Evolutionary conservation across 2,329 filamentous ascomycete genomes (phyloP).

Genomic region (Cercospora zeae-maydis): DNA sequence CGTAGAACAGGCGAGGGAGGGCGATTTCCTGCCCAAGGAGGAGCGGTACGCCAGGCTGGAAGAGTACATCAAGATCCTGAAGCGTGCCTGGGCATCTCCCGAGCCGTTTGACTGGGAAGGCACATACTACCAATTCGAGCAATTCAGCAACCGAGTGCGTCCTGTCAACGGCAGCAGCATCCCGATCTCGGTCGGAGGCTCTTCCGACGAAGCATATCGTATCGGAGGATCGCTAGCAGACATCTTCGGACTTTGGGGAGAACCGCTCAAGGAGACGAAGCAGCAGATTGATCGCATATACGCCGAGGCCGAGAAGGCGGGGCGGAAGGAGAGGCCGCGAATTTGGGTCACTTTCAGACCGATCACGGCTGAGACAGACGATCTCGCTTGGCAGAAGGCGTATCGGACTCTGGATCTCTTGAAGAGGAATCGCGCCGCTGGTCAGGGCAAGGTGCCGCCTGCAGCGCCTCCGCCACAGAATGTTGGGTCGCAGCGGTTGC

Average conservation of each 20-base stretch:
- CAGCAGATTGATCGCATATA: conserved; percentile 61
- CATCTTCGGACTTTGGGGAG: conserved; percentile 63
- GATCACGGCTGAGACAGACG: conserved; percentile 59
- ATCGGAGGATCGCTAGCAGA: conserved; percentile 57
- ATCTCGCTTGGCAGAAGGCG: conserved; percentile 60
- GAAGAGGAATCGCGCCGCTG: conserved; percentile 40
- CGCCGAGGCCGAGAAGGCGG: conserved; percentile 56
- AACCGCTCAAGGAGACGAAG: conserved; percentile 61
- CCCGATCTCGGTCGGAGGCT: conserved; percentile 58
- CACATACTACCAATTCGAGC: conserved; percentile 58
- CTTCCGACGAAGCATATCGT: conserved; percentile 57
- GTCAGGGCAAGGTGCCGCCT: conserved; percentile 25
- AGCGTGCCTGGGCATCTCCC: conserved; percentile 55
- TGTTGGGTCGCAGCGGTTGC: conserved; percentile 56
- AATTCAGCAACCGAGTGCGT: conserved; percentile 54
- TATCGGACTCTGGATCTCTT: conserved; percentile 54
- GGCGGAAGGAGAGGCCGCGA: conserved; percentile 52
- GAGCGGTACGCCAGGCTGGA: conserved; percentile 57
- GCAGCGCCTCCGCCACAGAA: conserved; percentile 51
- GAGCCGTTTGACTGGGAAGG: conserved; percentile 61
- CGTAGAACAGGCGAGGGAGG: conserved; percentile 57
- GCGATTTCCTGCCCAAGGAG: conserved; percentile 57
- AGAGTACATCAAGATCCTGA: conserved; percentile 60
- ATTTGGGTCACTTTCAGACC: conserved; percentile 65
- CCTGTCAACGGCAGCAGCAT: conserved; percentile 52